These are phyloP conservation scores for Zymoseptoria brevis DNA, from an alignment of 2,329 filamentous ascomycete species.

Conservation along the genomic window DNA sequence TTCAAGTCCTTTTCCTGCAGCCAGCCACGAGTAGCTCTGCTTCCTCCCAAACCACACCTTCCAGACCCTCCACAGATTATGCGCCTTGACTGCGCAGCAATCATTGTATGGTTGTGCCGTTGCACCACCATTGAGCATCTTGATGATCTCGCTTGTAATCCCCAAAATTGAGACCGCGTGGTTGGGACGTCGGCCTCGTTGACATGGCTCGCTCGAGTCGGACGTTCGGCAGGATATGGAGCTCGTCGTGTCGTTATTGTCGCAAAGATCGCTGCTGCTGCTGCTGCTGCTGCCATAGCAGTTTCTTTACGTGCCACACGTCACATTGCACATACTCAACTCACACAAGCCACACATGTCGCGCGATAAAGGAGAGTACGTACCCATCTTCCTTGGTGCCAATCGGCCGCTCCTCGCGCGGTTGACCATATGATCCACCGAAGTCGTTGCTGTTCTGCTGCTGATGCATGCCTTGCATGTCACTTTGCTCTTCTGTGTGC, in stretches of 20 bases:
- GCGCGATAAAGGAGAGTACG: slow-evolving; percentile 37
- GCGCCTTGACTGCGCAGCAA: background rate
- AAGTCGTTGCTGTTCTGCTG: slow-evolving; percentile 13
- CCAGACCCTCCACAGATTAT: background rate
- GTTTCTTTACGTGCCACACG: background rate
- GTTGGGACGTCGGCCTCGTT: background rate
- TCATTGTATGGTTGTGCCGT: background rate
- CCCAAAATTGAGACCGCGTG: background rate
- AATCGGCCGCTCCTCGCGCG: slow-evolving; percentile 43
- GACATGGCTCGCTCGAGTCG: background rate
- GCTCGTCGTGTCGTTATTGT: background rate
- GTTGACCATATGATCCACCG: slow-evolving; percentile 22
- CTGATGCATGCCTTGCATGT: slow-evolving; percentile 21
- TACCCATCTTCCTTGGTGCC: slow-evolving; percentile 89
- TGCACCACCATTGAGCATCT: background rate
- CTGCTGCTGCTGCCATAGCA: background rate
- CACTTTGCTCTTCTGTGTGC: slow-evolving; percentile 18
- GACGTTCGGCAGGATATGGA: background rate
- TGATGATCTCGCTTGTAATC: background rate
- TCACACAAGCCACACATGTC: slow-evolving; percentile 8
- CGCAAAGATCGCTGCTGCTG: too few relatives aligned
- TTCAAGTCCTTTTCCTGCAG: background rate
- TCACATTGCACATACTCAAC: slow-evolving; percentile 1
- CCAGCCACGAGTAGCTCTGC: background rate
- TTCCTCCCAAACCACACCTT: background rate